These are phyloP conservation scores for Salix exigua DNA, from an alignment of 345 rosid species.

Conservation along the genomic window DNA sequence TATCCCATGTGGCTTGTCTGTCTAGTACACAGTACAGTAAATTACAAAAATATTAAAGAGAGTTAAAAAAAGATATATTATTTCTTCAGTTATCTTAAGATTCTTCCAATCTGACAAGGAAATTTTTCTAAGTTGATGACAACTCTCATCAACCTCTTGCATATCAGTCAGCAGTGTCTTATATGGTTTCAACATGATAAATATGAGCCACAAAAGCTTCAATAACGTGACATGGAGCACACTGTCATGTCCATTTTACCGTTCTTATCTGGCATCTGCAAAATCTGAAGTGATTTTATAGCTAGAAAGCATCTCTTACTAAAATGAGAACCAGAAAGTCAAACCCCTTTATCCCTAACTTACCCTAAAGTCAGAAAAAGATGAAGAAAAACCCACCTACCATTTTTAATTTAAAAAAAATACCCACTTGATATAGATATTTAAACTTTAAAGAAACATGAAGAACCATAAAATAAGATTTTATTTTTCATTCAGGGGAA, in stretches of 20 bases:
- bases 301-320: background rate
- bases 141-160: conserved; percentile 21
- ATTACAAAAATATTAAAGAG: background rate
- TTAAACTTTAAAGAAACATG: background rate
- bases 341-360: background rate
- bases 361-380: background rate
- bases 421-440: background rate
- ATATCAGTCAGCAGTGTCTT: conserved; percentile 4
- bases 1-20: conserved; percentile 32
- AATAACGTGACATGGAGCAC: conserved; percentile 13
- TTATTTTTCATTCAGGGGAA: too few relatives aligned
- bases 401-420: background rate
- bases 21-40: background rate
- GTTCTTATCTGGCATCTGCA: background rate
- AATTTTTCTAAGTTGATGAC: background rate
- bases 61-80: background rate
- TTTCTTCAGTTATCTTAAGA: background rate
- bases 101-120: conserved; percentile 2
- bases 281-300: background rate
- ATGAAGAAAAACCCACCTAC: background rate
- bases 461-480: background rate
- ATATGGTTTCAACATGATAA: background rate
- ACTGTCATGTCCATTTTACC: conserved; percentile 1
- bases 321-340: background rate
- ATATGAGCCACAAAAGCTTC: conserved; percentile 12